Conservation (phyloP, 768 basidiomycete species). For the Lentinula boryana region DNA sequence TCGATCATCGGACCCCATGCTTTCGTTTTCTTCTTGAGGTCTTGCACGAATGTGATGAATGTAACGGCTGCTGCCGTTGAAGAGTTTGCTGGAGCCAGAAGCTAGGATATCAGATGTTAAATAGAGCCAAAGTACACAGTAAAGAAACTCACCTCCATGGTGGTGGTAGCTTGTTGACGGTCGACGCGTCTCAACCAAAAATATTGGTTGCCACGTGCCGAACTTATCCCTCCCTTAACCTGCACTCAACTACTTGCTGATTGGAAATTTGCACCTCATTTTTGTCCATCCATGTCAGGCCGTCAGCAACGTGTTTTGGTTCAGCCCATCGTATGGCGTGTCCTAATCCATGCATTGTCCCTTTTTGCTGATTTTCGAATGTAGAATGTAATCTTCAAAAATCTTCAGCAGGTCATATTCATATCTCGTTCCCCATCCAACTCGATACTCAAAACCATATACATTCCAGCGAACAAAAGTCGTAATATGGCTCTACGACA, state of each 20-base stretch:
- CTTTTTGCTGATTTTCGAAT: constrained; percentile 5
- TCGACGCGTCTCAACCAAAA: constrained; percentile 26
- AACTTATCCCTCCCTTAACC: background rate
- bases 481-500: constrained; percentile 94
- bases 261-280: background rate
- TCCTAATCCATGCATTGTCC: background rate
- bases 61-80: constrained; percentile 98
- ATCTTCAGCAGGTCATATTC: constrained; percentile 70
- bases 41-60: constrained; percentile 99
- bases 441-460: constrained; percentile 7
- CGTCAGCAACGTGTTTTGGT: constrained; percentile 98
- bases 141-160: constrained; percentile 34
- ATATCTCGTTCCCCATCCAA: constrained; percentile 5
- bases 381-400: constrained; percentile 98
- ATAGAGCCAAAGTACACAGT: background rate
- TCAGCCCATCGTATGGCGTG: constrained; percentile 87
- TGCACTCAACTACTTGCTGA: background rate
- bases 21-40: constrained; percentile 95
- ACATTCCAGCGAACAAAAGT: constrained; percentile 69
- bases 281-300: constrained; percentile 65
- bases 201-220: constrained; percentile 2
- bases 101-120: constrained; percentile 25
- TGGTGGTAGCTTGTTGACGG: constrained; percentile 9
- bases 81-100: constrained; percentile 72
- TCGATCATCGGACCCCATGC: constrained; percentile 97